phyloP scores from a whole-genome alignment of 2,329 filamentous ascomycete species.

The Westerdykella sp. region DNA sequence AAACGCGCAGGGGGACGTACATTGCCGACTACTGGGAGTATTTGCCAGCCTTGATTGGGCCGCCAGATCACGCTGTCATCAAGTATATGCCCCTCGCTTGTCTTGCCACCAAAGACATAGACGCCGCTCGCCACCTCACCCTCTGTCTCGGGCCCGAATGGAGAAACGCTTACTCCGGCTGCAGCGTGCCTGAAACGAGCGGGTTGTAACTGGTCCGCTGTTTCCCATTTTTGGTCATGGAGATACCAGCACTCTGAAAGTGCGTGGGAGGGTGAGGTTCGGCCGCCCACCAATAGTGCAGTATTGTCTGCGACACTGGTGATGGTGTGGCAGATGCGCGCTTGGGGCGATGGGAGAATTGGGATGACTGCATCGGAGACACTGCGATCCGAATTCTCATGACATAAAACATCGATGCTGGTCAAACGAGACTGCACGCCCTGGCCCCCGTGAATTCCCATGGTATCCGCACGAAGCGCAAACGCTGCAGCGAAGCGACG shows the following conservation, averaged over 20 bases:
- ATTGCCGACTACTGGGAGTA: conserved; percentile 32
- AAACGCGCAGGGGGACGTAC: conserved; percentile 47
- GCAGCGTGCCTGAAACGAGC: conserved; percentile 71
- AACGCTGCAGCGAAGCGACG: conserved; percentile 39
- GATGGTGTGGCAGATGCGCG: conserved; percentile 67
- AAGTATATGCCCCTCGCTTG: conserved; percentile 38
- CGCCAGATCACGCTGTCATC: conserved; percentile 43
- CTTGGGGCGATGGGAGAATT: conserved; percentile 18
- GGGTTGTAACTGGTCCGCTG: conserved; percentile 58
- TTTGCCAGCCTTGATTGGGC: conserved; percentile 48
- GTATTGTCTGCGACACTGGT: conserved; percentile 56
- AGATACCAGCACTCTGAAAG: conserved; percentile 72
- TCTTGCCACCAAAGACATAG: conserved; percentile 44
- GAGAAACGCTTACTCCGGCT: conserved; percentile 38
- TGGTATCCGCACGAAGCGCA: conserved; percentile 19
- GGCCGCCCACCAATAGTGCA: conserved; percentile 66
- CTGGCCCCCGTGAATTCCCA: conserved; percentile 42
- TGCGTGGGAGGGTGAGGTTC: conserved; percentile 65
- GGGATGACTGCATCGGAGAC: conserved; percentile 11
- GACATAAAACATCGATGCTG: conserved; percentile 38
- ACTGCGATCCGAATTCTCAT: conserved; percentile 18
- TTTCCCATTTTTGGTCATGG: conserved; percentile 57
- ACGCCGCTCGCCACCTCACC: conserved; percentile 38
- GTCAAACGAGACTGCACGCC: conserved; percentile 45
- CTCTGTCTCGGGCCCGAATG: conserved; percentile 27